Conservation (phyloP, 139 green algal genomes). For the Volvox africanus region DNA sequence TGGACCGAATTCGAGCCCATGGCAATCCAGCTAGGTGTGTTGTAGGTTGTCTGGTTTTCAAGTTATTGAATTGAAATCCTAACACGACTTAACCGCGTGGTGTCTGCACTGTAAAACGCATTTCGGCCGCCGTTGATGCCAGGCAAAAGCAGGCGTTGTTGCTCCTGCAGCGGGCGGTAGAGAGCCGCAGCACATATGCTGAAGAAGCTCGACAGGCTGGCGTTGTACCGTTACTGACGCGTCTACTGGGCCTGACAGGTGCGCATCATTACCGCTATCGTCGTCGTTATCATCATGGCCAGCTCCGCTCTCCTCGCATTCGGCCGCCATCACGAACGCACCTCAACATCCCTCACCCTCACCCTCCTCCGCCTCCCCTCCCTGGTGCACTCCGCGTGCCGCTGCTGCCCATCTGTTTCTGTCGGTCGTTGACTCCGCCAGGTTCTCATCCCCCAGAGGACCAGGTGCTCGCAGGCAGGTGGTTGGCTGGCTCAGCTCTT, state of each 20-base stretch:
- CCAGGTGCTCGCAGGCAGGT: slow-evolving; percentile 16
- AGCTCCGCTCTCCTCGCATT: not conserved
- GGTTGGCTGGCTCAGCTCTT: too few species aligned
- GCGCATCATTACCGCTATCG: not conserved
- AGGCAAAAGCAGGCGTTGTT: slow-evolving; percentile 61
- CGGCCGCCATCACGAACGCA: not conserved
- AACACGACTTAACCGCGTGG: not conserved
- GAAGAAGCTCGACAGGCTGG: slow-evolving; percentile 55
- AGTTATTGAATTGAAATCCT: too few species aligned
- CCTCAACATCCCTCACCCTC: not conserved
- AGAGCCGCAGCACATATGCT: slow-evolving; percentile 45
- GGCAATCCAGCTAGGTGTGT: not conserved
- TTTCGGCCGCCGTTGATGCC: not conserved
- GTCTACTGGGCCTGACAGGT: slow-evolving; percentile 46
- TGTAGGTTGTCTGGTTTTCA: not conserved
- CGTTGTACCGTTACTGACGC: slow-evolving; percentile 35
- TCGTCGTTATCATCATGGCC: too few species aligned
- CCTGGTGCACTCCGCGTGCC: not conserved
- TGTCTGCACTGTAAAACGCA: not conserved
- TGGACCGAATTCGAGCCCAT: slow-evolving; percentile 55
- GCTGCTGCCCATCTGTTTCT: not conserved
- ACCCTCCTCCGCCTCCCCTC: not conserved
- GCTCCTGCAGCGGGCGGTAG: slow-evolving; percentile 52
- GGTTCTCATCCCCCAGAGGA: not conserved
- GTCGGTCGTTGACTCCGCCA: not conserved